phyloP scores from a whole-genome alignment of 2,329 filamentous ascomycete genomes.

The Akanthomyces uredinophilus region DNA sequence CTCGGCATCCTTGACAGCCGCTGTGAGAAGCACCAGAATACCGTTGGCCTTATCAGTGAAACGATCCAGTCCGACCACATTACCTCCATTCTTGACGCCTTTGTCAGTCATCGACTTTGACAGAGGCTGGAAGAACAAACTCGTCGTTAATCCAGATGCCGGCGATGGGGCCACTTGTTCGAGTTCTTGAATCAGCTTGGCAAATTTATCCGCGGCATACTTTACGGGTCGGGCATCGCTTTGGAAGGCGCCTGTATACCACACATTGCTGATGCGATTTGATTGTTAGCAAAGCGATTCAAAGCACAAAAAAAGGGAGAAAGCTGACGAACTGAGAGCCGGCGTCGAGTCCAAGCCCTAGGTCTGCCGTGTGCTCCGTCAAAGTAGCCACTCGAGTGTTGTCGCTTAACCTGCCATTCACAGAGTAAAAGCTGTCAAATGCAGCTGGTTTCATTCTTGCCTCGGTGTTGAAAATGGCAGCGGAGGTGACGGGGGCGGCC shows the following conservation, averaged over 20 bases:
- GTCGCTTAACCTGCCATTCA: constrained; percentile 21
- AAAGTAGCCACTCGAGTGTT: constrained; percentile 25
- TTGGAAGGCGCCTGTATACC: constrained; percentile 33
- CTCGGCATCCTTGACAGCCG: constrained; percentile 29
- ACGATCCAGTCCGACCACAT: constrained; percentile 30
- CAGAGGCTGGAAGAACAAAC: constrained; percentile 30
- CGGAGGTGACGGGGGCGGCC: background rate
- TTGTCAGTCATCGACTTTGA: constrained; percentile 27
- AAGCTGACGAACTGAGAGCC: constrained; percentile 22
- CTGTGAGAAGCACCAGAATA: constrained; percentile 29
- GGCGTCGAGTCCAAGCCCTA: constrained; percentile 25
- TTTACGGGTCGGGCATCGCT: constrained; percentile 31
- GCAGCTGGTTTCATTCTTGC: background rate
- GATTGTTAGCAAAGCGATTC: background rate
- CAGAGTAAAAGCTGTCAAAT: background rate
- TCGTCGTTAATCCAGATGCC: background rate
- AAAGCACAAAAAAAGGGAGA: background rate
- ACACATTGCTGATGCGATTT: constrained; percentile 24
- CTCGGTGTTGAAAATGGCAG: background rate
- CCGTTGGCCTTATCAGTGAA: constrained; percentile 24
- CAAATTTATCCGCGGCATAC: constrained; percentile 29
- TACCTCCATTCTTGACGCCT: constrained; percentile 27
- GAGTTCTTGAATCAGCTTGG: constrained; percentile 24
- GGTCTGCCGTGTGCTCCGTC: constrained; percentile 26
- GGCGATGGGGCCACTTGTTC: constrained; percentile 22